Percentiles rank a stretch among this genome's conserved stretches.
These are phyloP conservation scores for Macrolepiota albuminosa DNA, from an alignment of 768 basidiomycete species.

Conservation along the genomic window DNA sequence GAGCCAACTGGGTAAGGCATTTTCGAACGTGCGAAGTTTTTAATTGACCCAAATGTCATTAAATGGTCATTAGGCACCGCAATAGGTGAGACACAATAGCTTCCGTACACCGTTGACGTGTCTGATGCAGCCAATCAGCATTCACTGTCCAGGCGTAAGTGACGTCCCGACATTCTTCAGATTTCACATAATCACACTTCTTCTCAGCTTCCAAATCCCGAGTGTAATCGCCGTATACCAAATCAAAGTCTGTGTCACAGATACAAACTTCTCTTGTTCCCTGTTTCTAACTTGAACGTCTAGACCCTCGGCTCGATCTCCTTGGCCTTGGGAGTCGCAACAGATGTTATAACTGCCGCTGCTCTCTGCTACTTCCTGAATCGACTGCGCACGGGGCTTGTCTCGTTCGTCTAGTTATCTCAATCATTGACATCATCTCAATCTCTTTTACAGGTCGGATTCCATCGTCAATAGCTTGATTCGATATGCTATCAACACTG, in stretches of 20 bases:
- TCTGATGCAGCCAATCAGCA: slow-evolving; percentile 12
- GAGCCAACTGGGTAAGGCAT: slow-evolving; percentile 42
- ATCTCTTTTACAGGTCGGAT: slow-evolving; percentile 40
- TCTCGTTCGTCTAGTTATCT: slow-evolving; percentile 30
- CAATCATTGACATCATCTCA: neutral
- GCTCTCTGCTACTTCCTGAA: slow-evolving; percentile 59
- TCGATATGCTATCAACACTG: slow-evolving; percentile 63
- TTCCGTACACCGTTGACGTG: neutral
- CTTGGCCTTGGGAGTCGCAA: slow-evolving; percentile 39
- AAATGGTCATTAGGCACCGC: slow-evolving; percentile 27
- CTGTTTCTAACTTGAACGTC: neutral
- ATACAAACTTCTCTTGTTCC: neutral
- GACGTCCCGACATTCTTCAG: neutral
- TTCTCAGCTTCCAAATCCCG: slow-evolving; percentile 35
- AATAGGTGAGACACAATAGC: slow-evolving; percentile 25
- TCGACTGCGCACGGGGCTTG: slow-evolving; percentile 49
- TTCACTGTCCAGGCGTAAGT: slow-evolving; percentile 45
- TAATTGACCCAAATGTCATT: neutral
- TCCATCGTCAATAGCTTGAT: slow-evolving; percentile 54
- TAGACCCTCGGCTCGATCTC: neutral
- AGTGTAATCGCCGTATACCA: slow-evolving; percentile 35
- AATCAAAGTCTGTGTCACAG: slow-evolving; percentile 36
- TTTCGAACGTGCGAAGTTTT: slow-evolving; percentile 6
- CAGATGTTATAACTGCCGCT: slow-evolving; percentile 55
- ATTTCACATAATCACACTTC: neutral